Evolutionary conservation across 352 stramenopile species (phyloP).

Genomic region (Chrysophaeum taylorii): DNA sequence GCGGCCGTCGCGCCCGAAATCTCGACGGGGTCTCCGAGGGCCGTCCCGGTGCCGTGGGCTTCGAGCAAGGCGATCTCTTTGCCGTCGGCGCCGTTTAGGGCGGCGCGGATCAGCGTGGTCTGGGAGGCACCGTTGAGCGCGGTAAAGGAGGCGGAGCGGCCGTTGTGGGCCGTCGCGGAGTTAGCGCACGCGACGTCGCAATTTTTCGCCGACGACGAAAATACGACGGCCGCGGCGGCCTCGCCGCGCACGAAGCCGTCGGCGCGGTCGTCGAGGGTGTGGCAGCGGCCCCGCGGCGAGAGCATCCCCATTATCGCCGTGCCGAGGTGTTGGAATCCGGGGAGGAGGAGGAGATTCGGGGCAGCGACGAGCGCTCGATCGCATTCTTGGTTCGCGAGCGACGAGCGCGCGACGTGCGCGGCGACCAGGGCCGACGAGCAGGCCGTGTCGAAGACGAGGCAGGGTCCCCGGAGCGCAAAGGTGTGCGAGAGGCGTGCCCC

Average conservation of each 20-base stretch:
- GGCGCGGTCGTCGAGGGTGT: background rate
- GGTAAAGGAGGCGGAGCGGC: background rate
- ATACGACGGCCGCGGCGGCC: background rate
- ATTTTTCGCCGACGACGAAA: background rate
- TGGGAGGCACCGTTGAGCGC: background rate
- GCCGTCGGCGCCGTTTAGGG: background rate
- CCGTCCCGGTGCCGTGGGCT: background rate
- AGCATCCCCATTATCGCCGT: background rate
- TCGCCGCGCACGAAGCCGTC: conserved; percentile 10
- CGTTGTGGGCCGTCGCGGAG: background rate
- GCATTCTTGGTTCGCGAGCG: conserved; percentile 1
- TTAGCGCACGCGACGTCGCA: background rate
- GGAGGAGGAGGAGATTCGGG: conserved; percentile 11
- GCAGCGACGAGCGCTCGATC: conserved; percentile 17
- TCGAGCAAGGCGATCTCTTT: too few species aligned
- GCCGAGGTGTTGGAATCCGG: background rate
- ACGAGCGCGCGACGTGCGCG: conserved; percentile 8
- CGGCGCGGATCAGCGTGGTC: background rate
- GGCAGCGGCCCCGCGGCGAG: conserved; percentile 1
- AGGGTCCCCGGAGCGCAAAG: conserved; percentile 13
- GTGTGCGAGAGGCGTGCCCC: conserved; percentile 13
- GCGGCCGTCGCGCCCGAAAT: background rate
- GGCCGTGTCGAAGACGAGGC: conserved; percentile 20
- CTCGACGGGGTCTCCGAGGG: conserved; percentile 7
- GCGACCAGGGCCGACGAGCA: conserved; percentile 23